A percentile compares a stretch with the other conserved stretches of the same genome.
These are phyloP conservation scores for Sesbania bispinosa DNA, from an alignment of 306 rosid species.

Conservation along the genomic window DNA sequence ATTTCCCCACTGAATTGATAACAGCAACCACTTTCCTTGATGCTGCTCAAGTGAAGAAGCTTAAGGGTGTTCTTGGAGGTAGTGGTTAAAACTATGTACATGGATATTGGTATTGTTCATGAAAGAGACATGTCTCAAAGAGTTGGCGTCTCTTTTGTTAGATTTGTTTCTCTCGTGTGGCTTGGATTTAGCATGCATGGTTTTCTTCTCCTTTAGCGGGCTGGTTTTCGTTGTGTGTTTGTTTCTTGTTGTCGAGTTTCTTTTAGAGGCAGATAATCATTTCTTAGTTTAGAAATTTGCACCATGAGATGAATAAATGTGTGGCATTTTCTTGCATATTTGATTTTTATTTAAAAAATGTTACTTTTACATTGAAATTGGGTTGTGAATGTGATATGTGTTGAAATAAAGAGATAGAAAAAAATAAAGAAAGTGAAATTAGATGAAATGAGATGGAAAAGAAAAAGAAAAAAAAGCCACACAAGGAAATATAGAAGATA, in stretches of 20 bases:
- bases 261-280: neutral
- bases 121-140: neutral
- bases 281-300: neutral
- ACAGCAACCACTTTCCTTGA: constrained; percentile 57
- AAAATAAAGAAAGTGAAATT: too few relatives aligned
- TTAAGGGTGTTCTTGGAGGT: constrained; percentile 88
- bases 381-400: too few relatives aligned
- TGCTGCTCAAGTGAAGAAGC: constrained; percentile 57
- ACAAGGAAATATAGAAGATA: too few relatives aligned
- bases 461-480: too few relatives aligned
- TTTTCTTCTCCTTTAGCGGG: neutral
- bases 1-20: constrained; percentile 57
- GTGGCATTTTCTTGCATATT: neutral
- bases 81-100: constrained; percentile 41
- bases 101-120: too few relatives aligned
- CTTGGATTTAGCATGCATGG: constrained; percentile 17
- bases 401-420: too few relatives aligned
- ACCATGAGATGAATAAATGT: constrained; percentile 10
- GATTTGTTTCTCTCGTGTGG: neutral
- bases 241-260: neutral
- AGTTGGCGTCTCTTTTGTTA: neutral
- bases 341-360: neutral
- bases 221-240: neutral
- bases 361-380: too few relatives aligned
- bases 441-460: too few relatives aligned